Evolutionary conservation across 2,329 filamentous ascomycete species (phyloP), one percentile per base, ranked within the genome.

Genomic region (Aspergillus ochraceus): DNA sequence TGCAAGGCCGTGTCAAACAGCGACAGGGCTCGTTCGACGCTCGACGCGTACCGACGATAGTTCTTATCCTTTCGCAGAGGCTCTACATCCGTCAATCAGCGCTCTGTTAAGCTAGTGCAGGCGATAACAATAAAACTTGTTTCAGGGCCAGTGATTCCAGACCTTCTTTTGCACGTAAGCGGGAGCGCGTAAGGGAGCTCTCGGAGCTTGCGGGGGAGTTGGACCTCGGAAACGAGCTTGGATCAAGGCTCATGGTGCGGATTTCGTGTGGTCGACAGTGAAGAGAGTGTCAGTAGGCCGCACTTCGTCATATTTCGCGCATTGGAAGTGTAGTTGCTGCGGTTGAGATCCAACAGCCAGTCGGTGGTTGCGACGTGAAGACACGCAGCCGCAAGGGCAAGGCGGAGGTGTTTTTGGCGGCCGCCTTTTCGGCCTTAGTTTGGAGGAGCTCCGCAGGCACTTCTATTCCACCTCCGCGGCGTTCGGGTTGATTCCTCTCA

Each of bases 1-100:
- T 98, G 92, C 67, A 97, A 83, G 30, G 92, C 88, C 17, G 91
- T 93, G 74, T 99, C 95, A 80, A 97, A 99, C 36, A 97, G 83
- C 50, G 90, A 86, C 63, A 99, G 84, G 36, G 92, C 90, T 75
- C 92, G 87, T 71, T 98, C 94, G 66, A 99, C 88, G 60, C 88
- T 90, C 52, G 89, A 86, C 49, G 92, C 92, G 86, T 98, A 99
- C 75, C 93, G 90, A 66, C 93, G 91, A 74, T 91, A 94, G 61
- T 77, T 80, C 67, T 88, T 89, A 71, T 89, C 85, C 68, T 86
- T 86, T 68, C 82, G 79, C 47, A 76, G 58, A 39, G 70, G 70
- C 12, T 76, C 76, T 79, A 54, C 6, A 60, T 14, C 3, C 17
- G 9, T 46, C 19, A 2, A 22, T 20, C 17, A 49, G 19, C 9